Base-by-base conservation (phyloP, 1,284 basidiomycete genomes). In the Volvariella volvacea region DNA sequence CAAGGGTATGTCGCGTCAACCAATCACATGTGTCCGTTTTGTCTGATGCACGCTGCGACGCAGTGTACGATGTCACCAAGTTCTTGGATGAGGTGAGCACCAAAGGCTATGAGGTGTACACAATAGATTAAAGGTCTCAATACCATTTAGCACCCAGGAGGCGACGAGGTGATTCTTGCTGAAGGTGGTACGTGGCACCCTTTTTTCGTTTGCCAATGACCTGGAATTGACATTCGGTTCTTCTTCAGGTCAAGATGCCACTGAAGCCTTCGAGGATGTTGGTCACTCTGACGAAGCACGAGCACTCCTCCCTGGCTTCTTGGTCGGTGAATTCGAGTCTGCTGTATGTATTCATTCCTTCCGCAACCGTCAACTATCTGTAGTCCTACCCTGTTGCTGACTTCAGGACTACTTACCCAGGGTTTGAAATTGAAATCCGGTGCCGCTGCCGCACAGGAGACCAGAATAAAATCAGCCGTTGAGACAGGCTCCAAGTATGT, bases 241-340 rank as follows among this genome's bases (percentile, higher is more conserved):
- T n/a, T n/a, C n/a, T n/a, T 40, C 20, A 89, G 88, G 86, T 56
- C 84, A 87, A 62, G 94, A 99, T 65, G 93, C 92, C 21, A 96
- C 95, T 36, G 96, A 99, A 64, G 92, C 95, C 9, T 99, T 99
- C 60, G 96, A 99, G 71, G 96, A 99, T 64, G 94, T 99, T 40
- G 95, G 96, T 37, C 95, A 99, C 78, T 98, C 94, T 14, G 96
- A 99, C 60, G 96, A 99, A 67, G 96, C 95, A 14, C 84, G 95
- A 48, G 83, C 74, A n/a, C 78, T 96, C 51, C 76, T 99, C 46
- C 77, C 80, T 49, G 78, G 67, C 56, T 74, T 94, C 80, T 65
- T 78, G 43, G 70, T 93, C 42, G 92, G 91, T 42, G 78, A 87
- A 7, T 88, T 94, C 52, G 83, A 88, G 59, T 72, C 82, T 55